These are phyloP conservation scores for Amphicarpaea edgeworthii DNA, from an alignment of 306 rosid species.

Conservation along the genomic window DNA sequence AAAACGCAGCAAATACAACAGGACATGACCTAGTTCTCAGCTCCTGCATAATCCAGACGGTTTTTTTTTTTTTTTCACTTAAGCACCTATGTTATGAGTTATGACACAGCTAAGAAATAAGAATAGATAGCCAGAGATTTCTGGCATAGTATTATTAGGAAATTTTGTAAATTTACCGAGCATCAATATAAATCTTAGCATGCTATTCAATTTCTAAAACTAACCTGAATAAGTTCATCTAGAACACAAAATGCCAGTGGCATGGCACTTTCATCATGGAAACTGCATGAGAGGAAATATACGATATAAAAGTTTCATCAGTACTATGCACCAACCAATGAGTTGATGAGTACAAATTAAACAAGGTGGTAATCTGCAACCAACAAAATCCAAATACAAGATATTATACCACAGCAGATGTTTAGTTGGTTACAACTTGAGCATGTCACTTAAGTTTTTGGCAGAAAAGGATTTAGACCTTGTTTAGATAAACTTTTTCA, in stretches of 20 bases:
- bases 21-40: conserved; percentile 76
- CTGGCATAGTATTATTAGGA: conserved; percentile 4
- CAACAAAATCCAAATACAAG: conserved; percentile 8
- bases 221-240: conserved; percentile 90
- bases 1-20: conserved; percentile 79
- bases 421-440: conserved; percentile 23
- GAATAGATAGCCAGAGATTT: conserved; percentile 7
- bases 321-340: conserved; percentile 5
- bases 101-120: conserved; percentile 8
- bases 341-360: conserved; percentile 27
- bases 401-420: neutral
- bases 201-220: conserved; percentile 43
- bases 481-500: neutral
- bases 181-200: conserved; percentile 38
- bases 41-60: conserved; percentile 67
- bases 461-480: conserved; percentile 2
- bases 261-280: conserved; percentile 73
- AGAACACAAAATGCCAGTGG: conserved; percentile 79
- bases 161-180: conserved; percentile 31
- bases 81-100: conserved; percentile 11
- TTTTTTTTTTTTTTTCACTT: conserved; percentile 22
- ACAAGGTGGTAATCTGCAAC: conserved; percentile 27
- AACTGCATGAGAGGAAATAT: conserved; percentile 63
- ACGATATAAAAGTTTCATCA: conserved; percentile 31
- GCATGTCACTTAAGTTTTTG: neutral